Percentiles rank a stretch among this genome's conserved stretches.
phyloP scores from a whole-genome alignment of 2,329 filamentous ascomycete species.

The Neonectria sp. region DNA sequence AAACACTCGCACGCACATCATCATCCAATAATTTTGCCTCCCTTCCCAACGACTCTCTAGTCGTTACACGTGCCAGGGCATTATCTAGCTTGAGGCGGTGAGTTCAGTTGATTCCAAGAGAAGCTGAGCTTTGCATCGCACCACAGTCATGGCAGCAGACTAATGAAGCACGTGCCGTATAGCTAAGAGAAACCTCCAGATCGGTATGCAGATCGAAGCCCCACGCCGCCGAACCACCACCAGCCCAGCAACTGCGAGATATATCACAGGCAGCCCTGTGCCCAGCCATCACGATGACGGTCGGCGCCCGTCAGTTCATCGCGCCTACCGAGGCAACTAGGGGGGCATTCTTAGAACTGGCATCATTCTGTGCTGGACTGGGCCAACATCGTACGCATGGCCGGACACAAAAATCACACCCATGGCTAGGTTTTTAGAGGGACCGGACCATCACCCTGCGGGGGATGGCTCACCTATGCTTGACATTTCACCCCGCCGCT shows the following conservation, averaged over 20 bases:
- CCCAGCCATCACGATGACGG: conserved; percentile 12
- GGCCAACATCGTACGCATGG: not conserved
- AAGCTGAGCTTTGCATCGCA: conserved; percentile 42
- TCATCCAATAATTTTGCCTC: conserved; percentile 14
- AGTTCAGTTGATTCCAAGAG: conserved; percentile 30
- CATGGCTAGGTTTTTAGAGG: conserved; percentile 9
- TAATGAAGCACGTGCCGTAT: conserved; percentile 46
- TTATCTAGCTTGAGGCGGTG: conserved; percentile 38
- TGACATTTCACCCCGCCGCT: conserved; percentile 38
- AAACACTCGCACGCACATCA: conserved; percentile 16
- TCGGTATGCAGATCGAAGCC: conserved; percentile 40
- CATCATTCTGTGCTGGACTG: conserved; percentile 5
- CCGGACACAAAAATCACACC: conserved; percentile 10
- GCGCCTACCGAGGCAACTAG: conserved; percentile 15
- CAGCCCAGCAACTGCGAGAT: conserved; percentile 17
- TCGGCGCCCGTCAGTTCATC: not conserved
- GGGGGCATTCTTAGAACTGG: conserved; percentile 10
- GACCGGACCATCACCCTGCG: conserved; percentile 15
- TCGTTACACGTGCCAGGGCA: conserved; percentile 1
- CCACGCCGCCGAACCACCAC: conserved; percentile 24
- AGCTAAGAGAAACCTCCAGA: conserved; percentile 40
- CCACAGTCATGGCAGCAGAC: conserved; percentile 33
- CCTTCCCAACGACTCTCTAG: not conserved
- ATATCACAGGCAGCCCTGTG: conserved; percentile 3
- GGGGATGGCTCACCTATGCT: conserved; percentile 32